Evolutionary conservation across 352 stramenopile genomes (phyloP), one percentile per base, ranked within the genome.

Genomic region (Thalassiosira oceanica): DNA sequence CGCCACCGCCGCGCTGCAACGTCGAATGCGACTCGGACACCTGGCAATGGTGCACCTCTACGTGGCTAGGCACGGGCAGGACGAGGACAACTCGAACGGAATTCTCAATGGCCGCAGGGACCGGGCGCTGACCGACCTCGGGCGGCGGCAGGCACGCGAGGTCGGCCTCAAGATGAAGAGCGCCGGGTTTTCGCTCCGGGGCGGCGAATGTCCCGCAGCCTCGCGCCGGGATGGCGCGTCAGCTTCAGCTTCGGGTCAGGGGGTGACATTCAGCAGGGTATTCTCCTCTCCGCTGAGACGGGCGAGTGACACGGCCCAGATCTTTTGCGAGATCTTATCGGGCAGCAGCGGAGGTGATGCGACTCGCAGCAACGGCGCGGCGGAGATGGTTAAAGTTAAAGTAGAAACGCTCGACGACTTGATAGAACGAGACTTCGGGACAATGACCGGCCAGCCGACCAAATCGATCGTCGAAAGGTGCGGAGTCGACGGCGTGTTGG

Each of bases 101-200:
- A 83, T 83, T 24, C 68, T 83, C 11, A 83, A 83, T 49, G 74
- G 74, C 7, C 74, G 61, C 41, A 46, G 74, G 5, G 48, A 83
- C 45, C n/a, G 58, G 43, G 61, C 62, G 15, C 49, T 83, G 0
- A 83, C 74, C 0, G 31, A 69, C 33, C 46, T 79, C 24, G 74
- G 74, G 21, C 35, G 46, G 16, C 33, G 63, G 21, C 74, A 83
- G 60, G 74, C 74, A 3, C 15, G 33, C 44, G 49, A 72, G 21
- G 61, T 80, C 5, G 67, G 42, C 15, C 26, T 42, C 0, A 73
- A 69, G 37, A 83, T 83, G 61, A n/a, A 39, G 11, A 18, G 61
- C 7, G 61, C 52, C 13, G 68, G 68, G 11, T 68, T 78, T 41
- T 51, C 36, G 8, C 26, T 66, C 26, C 15, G 5, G 23, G 11